Base-by-base conservation (phyloP, 129 eudicot genomes). In the Helianthus tuberosus region DNA sequence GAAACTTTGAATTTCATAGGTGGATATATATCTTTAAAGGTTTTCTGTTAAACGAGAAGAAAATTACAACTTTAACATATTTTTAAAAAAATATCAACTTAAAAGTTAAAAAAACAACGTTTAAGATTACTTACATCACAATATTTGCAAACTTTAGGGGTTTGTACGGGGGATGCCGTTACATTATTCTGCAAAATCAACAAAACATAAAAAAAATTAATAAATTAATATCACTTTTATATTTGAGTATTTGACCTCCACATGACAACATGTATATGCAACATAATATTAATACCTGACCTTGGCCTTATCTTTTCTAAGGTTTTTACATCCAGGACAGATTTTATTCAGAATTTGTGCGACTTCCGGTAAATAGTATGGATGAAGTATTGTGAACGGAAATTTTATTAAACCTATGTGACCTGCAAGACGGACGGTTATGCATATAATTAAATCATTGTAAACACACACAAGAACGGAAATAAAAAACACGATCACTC, bases 321-420 rank as follows among this genome's bases (percentile, higher is more conserved):
- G 25, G 62, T 82, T 76, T 85, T 90, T 89, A 81, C 99, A 95
- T 62, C 92, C 94, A 1, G 96, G 92, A 39, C 99, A 95, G 73
- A 95, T 85, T 82, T 81, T 86, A 72, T 95, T 95, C 71, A 95
- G 70, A 61, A 91, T 68, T 68, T 87, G 84, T 20, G 87, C 92
- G 39, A 88, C 86, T 79, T 95, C 99, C 0, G 91, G 72, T 71
- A 86, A 80, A 75, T 72, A 95, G 78, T 86, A 91, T 6, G 96
- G 96, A 83, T 95, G 86, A 68, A 95, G 81, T 72, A 95, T 81
- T 25, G 97, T 88, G 80, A 48, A 86, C 0, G 94, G 96, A 66
- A 91, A 75, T 29, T 82, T 87, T 69, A 95, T 87, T 48, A 86
- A 79, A 41, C 99, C 99, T 66, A 82, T 83, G 72, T 95, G 99